These are phyloP conservation scores for Tylopilus plumbeoviolaceoides DNA, from an alignment of 768 basidiomycete genomes.

Conservation along the genomic window DNA sequence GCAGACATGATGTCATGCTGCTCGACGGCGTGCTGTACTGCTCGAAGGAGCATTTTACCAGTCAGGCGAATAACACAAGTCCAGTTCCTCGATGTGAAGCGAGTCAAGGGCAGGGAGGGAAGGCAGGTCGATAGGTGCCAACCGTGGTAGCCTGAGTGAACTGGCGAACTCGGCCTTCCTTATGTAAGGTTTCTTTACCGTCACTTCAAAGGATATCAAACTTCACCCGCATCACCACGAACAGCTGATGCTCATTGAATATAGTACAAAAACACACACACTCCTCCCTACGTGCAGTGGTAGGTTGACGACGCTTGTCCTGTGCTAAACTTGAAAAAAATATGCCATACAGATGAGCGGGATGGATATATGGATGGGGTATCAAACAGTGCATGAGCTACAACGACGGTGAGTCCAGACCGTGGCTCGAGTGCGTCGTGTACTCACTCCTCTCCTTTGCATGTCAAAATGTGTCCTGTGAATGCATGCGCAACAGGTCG, in stretches of 20 bases:
- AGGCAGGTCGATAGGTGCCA: too few species aligned
- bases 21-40: too few species aligned
- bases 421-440: neutral
- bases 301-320: conserved; percentile 9
- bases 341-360: conserved; percentile 28
- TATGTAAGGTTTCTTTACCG: too few species aligned
- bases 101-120: too few species aligned
- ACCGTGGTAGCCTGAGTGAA: too few species aligned
- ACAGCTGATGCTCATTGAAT: conserved; percentile 3
- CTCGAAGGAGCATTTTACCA: too few species aligned
- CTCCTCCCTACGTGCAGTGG: conserved; percentile 11
- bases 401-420: conserved; percentile 9
- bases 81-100: too few species aligned
- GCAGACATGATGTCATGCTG: too few species aligned
- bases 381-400: conserved; percentile 27
- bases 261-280: conserved; percentile 1
- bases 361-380: conserved; percentile 25
- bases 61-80: too few species aligned
- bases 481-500: conserved; percentile 57
- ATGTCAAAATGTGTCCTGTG: conserved; percentile 35
- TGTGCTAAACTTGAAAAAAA: conserved; percentile 10
- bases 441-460: conserved; percentile 26
- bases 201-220: too few species aligned
- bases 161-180: too few species aligned
- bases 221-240: neutral